phyloP scores from a whole-genome alignment of 768 basidiomycete genomes.

The Trametes elegans region DNA sequence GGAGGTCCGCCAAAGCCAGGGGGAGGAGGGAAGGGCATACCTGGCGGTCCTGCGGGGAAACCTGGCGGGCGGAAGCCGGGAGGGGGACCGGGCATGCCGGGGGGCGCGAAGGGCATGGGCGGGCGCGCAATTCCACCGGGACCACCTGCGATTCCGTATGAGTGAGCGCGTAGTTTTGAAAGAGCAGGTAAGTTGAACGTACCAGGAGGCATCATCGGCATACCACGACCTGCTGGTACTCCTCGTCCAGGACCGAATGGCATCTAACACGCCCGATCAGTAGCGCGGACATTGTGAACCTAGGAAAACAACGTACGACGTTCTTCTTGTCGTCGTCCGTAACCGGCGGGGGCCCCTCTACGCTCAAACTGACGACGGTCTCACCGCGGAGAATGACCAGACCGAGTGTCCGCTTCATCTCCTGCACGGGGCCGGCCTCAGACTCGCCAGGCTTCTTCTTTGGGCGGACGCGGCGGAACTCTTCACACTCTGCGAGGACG shows the following conservation, averaged over 20 bases:
- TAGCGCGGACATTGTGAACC: constrained; percentile 9
- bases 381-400: constrained; percentile 96
- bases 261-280: constrained; percentile 46
- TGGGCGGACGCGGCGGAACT: constrained; percentile 87
- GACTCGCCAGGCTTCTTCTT: constrained; percentile 86
- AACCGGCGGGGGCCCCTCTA: constrained; percentile 93
- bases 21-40: constrained; percentile 77
- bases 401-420: constrained; percentile 96
- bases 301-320: constrained; percentile 46
- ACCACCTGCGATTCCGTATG: constrained; percentile 44
- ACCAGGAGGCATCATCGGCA: constrained; percentile 93
- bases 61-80: constrained; percentile 85
- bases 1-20: constrained; percentile 81
- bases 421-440: constrained; percentile 76
- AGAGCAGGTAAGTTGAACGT: constrained; percentile 31
- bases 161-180: neutral
- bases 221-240: constrained; percentile 94
- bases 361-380: constrained; percentile 90
- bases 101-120: constrained; percentile 61
- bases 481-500: constrained; percentile 97
- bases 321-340: constrained; percentile 89
- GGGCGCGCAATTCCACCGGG: constrained; percentile 62
- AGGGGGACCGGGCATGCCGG: constrained; percentile 85
- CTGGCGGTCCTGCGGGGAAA: constrained; percentile 58
- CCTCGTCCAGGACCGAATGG: constrained; percentile 90